Conservation (phyloP, 345 rosid genomes). For the Rhodamnia rubescens region DNA sequence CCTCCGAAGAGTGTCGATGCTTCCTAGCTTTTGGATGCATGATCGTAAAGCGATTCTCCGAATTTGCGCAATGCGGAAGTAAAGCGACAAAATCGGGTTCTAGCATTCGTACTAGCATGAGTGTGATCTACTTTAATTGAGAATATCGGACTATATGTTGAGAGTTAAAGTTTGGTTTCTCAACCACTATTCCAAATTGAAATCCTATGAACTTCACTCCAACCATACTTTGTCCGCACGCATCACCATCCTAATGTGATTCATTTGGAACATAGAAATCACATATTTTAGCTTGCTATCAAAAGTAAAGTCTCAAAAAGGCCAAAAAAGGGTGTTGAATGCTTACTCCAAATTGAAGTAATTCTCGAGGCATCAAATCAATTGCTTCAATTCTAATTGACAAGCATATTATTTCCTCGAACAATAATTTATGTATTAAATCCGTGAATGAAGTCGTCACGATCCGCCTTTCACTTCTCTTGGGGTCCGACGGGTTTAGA, state of each 20-base stretch:
- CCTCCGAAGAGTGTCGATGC: too few relatives aligned
- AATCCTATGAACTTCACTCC: not conserved
- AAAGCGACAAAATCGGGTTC: too few relatives aligned
- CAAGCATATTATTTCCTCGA: too few relatives aligned
- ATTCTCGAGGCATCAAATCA: not conserved
- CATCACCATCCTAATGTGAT: not conserved
- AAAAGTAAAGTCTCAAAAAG: too few relatives aligned
- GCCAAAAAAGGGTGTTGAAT: not conserved
- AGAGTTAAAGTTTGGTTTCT: not conserved
- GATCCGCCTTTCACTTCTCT: too few relatives aligned
- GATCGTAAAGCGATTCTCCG: too few relatives aligned
- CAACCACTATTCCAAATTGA: not conserved
- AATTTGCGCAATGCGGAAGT: too few relatives aligned
- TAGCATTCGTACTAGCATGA: too few relatives aligned
- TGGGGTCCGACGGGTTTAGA: too few relatives aligned
- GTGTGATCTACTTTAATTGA: not conserved
- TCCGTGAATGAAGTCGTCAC: too few relatives aligned
- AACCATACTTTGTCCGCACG: rapidly evolving
- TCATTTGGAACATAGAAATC: not conserved
- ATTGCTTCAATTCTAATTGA: not conserved
- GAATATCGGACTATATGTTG: not conserved
- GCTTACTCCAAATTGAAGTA: not conserved
- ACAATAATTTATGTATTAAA: not conserved
- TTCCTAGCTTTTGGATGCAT: too few relatives aligned
- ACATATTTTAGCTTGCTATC: not conserved